Conservation (phyloP, 257 asterid species). For the Anisodus acutangulus region DNA sequence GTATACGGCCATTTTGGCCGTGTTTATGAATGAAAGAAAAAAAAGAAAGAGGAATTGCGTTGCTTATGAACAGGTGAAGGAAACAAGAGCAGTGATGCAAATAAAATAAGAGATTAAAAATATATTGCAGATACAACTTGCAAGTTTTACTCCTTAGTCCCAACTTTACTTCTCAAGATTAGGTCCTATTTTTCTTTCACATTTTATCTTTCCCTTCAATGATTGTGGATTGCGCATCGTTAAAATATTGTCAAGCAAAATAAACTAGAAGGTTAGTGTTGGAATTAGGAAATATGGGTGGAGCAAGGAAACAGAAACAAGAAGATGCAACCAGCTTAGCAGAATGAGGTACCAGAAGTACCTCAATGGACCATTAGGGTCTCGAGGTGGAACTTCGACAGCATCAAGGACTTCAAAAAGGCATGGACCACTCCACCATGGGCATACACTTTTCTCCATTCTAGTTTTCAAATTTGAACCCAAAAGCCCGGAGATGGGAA, state of each 20-base stretch:
- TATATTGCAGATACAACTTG: neutral
- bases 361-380: slow-evolving; percentile 96
- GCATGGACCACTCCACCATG: slow-evolving; percentile 94
- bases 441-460: slow-evolving; percentile 63
- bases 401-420: slow-evolving; percentile 95
- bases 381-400: slow-evolving; percentile 56
- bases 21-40: no score
- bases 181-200: neutral
- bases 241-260: neutral
- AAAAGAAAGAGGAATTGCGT: neutral
- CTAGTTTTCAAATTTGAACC: slow-evolving; percentile 81
- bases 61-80: neutral
- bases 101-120: neutral
- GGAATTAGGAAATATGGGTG: slow-evolving; percentile 7
- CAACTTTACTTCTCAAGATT: neutral
- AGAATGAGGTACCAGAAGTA: slow-evolving; percentile 34
- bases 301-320: neutral
- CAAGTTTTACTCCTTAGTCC: neutral
- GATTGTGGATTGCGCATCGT: neutral
- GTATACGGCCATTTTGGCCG: no score
- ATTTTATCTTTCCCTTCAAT: no score
- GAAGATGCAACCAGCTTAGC: neutral
- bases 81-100: neutral
- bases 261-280: neutral
- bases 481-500: slow-evolving; percentile 89